phyloP scores from a whole-genome alignment of 2,329 filamentous ascomycete genomes.

The Scedosporium apiospermum region DNA sequence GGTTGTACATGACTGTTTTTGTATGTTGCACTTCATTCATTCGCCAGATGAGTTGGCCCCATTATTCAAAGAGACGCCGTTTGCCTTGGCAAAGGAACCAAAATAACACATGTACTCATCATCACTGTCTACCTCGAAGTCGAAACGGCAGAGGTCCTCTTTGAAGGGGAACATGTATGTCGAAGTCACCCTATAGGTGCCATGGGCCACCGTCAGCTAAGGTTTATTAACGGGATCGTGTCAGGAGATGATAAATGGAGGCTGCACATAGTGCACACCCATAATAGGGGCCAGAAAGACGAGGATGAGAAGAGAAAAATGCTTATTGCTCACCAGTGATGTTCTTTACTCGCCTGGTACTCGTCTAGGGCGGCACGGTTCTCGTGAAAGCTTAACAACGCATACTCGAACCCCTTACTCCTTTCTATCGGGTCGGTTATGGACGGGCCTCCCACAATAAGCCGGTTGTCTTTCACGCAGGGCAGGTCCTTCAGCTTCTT shows the following conservation, averaged over 20 bases:
- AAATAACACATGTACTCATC: constrained; percentile 17
- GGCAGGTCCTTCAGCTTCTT: constrained; percentile 37
- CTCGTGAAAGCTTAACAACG: constrained; percentile 41
- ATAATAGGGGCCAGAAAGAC: too few species aligned
- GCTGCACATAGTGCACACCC: too few species aligned
- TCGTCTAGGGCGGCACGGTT: constrained; percentile 30
- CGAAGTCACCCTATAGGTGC: constrained; percentile 33
- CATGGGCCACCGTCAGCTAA: not conserved
- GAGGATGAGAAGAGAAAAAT: too few species aligned
- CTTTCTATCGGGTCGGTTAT: constrained; percentile 40
- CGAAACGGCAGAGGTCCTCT: constrained; percentile 42
- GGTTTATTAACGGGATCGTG: too few species aligned
- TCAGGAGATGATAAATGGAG: too few species aligned
- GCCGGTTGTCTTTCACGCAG: constrained; percentile 35
- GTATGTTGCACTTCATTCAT: too few species aligned
- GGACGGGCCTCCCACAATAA: constrained; percentile 42
- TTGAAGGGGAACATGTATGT: constrained; percentile 41
- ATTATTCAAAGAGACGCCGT: too few species aligned
- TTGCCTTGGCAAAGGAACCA: too few species aligned
- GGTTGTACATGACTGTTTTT: too few species aligned
- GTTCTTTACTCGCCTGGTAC: too few species aligned
- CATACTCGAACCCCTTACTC: constrained; percentile 43
- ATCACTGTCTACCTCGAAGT: constrained; percentile 38
- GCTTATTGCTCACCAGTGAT: too few species aligned
- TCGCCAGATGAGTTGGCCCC: too few species aligned